A percentile compares a stretch with the other conserved stretches of the same genome.
These are phyloP conservation scores for Oryza longistaminata DNA, from an alignment of 176 grass and related monocot species.

Conservation along the genomic window DNA sequence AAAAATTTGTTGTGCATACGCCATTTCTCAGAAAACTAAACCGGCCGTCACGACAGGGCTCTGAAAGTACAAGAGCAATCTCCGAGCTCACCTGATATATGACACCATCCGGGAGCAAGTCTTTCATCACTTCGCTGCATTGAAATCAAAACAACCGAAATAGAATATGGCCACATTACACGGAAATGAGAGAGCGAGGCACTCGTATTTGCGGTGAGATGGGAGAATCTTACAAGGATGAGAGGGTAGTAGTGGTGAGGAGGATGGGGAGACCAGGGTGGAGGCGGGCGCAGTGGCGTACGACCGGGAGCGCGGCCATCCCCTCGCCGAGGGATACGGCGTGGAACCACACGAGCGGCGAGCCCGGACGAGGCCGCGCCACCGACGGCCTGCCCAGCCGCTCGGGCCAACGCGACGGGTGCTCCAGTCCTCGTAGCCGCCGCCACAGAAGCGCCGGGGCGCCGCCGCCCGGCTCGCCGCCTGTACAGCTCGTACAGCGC, in stretches of 20 bases:
- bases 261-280: constrained; percentile 57
- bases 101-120: constrained; percentile 70
- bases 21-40: neutral
- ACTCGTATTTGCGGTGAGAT: neutral
- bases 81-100: constrained; percentile 67
- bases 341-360: constrained; percentile 78
- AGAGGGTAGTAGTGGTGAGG: constrained; percentile 82
- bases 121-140: constrained; percentile 79
- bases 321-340: constrained; percentile 88
- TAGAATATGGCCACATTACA: neutral
- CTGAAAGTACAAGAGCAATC: neutral
- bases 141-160: constrained; percentile 11
- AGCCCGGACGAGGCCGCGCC: constrained; percentile 48
- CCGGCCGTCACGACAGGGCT: neutral
- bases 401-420: constrained; percentile 62
- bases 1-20: neutral
- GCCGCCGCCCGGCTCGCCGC: constrained; percentile 48
- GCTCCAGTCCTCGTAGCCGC: constrained; percentile 61
- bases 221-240: constrained; percentile 59
- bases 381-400: constrained; percentile 57
- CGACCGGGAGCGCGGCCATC: constrained; percentile 73
- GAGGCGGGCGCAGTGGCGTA: constrained; percentile 57
- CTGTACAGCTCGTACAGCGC: constrained; percentile 62
- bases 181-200: neutral
- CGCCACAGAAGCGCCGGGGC: constrained; percentile 54